A percentile compares a stretch with the other conserved stretches of the same genome.
phyloP scores from a whole-genome alignment of 2,329 filamentous ascomycete species.

The Aspergillus hiratsukae region DNA sequence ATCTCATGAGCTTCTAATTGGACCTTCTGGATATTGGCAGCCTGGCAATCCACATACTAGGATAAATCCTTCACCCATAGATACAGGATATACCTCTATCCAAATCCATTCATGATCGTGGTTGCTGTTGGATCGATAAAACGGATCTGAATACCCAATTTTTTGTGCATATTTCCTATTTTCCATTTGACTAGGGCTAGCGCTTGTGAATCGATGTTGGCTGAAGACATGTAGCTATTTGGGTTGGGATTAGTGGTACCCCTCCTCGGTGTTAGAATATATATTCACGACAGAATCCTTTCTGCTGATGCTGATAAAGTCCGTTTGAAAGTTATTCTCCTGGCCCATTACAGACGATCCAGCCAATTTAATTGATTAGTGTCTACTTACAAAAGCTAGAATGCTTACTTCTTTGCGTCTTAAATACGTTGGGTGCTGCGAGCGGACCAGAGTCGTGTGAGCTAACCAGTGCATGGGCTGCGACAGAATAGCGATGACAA shows the following conservation, averaged over 20 bases:
- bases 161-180: background rate
- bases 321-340: too few relatives aligned
- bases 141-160: background rate
- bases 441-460: background rate
- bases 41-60: background rate
- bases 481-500: background rate
- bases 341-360: too few relatives aligned
- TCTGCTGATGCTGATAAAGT: background rate
- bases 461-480: background rate
- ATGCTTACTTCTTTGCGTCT: background rate
- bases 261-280: background rate
- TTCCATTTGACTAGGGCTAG: background rate
- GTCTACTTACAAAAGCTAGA: too few relatives aligned
- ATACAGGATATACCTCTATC: background rate
- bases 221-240: background rate
- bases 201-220: background rate
- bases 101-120: background rate
- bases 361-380: too few relatives aligned
- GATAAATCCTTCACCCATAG: too few relatives aligned
- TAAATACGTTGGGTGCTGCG: background rate
- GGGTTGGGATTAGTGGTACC: background rate
- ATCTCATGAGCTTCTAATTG: conserved; percentile 51
- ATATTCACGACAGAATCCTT: background rate
- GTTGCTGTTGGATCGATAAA: background rate
- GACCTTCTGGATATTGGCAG: background rate